Conservation (phyloP, 2,329 filamentous ascomycete species). For the Cyanodermella asteris region DNA sequence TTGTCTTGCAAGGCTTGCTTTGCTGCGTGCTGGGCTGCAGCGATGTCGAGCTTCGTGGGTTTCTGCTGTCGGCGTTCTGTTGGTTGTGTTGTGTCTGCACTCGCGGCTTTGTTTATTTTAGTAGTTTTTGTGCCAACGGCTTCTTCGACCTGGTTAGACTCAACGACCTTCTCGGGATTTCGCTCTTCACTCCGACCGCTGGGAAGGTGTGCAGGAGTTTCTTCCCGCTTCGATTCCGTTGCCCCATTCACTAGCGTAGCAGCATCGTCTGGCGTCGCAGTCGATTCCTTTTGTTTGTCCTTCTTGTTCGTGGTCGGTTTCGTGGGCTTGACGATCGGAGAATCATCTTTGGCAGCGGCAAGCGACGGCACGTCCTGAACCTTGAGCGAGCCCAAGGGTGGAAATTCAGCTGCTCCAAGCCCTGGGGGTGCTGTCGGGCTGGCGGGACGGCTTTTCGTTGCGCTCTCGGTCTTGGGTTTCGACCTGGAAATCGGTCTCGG, state of each 20-base stretch:
- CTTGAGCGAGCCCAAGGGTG: too few relatives aligned
- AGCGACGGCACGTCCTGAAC: too few relatives aligned
- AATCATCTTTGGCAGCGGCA: too few relatives aligned
- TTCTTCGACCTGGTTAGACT: neutral
- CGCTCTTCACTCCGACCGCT: neutral
- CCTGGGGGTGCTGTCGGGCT: too few relatives aligned
- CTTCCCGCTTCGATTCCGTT: conserved; percentile 1
- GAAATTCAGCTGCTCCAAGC: too few relatives aligned
- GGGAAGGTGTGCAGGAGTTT: neutral
- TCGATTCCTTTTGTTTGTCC: too few relatives aligned
- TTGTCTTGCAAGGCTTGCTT: conserved; percentile 2
- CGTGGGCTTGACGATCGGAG: too few relatives aligned
- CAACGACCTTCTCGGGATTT: neutral
- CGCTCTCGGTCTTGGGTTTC: too few relatives aligned
- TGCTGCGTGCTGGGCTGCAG: conserved; percentile 3
- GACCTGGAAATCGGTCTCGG: too few relatives aligned
- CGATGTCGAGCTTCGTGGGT: conserved; percentile 6
- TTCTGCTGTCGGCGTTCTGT: conserved; percentile 4
- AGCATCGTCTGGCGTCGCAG: too few relatives aligned
- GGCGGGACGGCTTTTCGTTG: too few relatives aligned
- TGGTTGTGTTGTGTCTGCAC: neutral
- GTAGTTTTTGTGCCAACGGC: neutral
- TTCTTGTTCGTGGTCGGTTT: too few relatives aligned
- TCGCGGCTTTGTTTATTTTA: neutral
- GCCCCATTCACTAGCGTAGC: conserved; percentile 1